Conservation (phyloP, 495 filamentous ascomycete species). For the Penicillium goetzii region DNA sequence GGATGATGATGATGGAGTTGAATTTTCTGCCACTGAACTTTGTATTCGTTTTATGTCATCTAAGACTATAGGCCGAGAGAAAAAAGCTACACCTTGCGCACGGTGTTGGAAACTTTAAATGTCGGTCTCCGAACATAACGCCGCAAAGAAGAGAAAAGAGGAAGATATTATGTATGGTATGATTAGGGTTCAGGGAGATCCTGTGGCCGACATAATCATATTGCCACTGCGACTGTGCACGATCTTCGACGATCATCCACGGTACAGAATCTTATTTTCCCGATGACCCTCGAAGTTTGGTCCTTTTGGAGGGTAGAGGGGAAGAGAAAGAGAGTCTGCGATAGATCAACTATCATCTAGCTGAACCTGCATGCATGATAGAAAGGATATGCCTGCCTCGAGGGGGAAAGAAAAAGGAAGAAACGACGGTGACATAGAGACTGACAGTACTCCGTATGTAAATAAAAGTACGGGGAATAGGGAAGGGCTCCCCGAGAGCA, state of each 20-base stretch:
- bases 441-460: neutral
- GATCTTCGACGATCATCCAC: constrained; percentile 1
- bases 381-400: neutral
- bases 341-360: constrained; percentile 1
- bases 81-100: neutral
- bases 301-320: neutral
- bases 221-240: neutral
- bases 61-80: neutral
- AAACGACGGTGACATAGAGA: neutral
- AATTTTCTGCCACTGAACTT: neutral
- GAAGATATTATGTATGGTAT: too few species aligned
- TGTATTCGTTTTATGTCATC: neutral
- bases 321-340: neutral
- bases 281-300: neutral
- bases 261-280: neutral
- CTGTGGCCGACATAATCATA: neutral
- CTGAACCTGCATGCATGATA: neutral
- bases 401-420: neutral
- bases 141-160: neutral
- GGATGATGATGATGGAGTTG: neutral
- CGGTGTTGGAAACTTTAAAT: neutral
- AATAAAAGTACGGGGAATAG: too few species aligned
- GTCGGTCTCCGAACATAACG: neutral
- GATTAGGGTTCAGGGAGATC: neutral
- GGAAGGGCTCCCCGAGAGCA: neutral